phyloP scores from a whole-genome alignment of 2,329 filamentous ascomycete genomes.

The Pseudocercospora pini-densiflorae region DNA sequence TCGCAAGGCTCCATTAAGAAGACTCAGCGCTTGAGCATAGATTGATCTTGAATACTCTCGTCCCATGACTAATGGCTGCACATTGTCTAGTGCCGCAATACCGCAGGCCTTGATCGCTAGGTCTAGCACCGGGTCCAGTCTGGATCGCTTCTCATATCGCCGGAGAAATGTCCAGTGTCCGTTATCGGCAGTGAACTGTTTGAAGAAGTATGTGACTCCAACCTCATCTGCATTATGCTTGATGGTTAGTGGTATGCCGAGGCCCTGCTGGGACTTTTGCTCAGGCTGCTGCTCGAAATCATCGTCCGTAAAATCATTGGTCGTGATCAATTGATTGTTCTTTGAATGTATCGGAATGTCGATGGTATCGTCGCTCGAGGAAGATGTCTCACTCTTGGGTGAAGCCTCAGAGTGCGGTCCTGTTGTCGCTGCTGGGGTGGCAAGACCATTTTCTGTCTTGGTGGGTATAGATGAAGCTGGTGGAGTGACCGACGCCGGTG shows the following conservation, averaged over 20 bases:
- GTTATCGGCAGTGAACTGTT: slow-evolving; percentile 33
- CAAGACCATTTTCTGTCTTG: slow-evolving; percentile 15
- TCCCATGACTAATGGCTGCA: slow-evolving; percentile 29
- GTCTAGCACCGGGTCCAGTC: slow-evolving; percentile 34
- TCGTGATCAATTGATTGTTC: background rate
- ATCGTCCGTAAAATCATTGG: background rate
- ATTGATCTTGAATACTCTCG: slow-evolving; percentile 32
- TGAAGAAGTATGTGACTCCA: slow-evolving; percentile 38
- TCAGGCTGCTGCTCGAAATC: background rate
- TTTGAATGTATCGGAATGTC: slow-evolving; percentile 27
- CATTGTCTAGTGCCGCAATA: slow-evolving; percentile 38
- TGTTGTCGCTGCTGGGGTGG: slow-evolving; percentile 7
- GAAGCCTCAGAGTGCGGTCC: background rate
- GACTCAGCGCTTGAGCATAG: slow-evolving; percentile 39
- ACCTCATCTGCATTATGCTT: slow-evolving; percentile 32
- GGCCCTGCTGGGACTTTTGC: background rate
- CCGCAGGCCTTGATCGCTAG: slow-evolving; percentile 39
- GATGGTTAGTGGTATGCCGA: slow-evolving; percentile 20
- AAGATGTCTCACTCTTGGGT: slow-evolving; percentile 30
- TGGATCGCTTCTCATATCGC: slow-evolving; percentile 10
- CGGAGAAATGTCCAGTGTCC: slow-evolving; percentile 38
- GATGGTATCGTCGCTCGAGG: slow-evolving; percentile 33
- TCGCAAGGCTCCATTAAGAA: slow-evolving; percentile 40
- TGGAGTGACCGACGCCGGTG: background rate
- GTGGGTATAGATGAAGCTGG: background rate